A percentile compares a stretch with the other conserved stretches of the same genome.
Conservation (phyloP, 2,329 filamentous ascomycete species). For the Pseudophaeomoniella oleicola region DNA sequence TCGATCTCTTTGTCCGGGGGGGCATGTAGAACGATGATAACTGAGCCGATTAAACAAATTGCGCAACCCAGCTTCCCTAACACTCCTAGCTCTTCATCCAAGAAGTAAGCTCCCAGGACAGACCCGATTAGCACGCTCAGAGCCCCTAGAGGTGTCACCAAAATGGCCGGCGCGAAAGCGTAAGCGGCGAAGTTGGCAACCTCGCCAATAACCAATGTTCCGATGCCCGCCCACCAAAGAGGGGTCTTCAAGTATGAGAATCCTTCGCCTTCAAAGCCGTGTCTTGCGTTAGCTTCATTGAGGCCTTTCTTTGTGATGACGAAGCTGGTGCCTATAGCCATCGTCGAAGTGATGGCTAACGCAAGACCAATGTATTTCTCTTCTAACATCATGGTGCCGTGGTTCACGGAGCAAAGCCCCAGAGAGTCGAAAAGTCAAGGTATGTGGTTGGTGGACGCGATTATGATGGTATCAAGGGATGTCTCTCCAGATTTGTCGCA, state of each 20-base stretch:
- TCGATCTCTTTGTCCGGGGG: slow-evolving; percentile 84
- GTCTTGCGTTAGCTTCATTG: slow-evolving; percentile 75
- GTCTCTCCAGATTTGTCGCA: too few relatives aligned
- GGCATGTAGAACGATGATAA: slow-evolving; percentile 94
- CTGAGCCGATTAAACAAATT: slow-evolving; percentile 86
- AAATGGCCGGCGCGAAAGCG: slow-evolving; percentile 94
- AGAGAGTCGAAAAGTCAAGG: too few relatives aligned
- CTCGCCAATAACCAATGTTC: slow-evolving; percentile 89
- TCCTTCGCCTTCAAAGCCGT: slow-evolving; percentile 94
- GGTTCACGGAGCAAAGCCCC: not conserved
- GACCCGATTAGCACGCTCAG: slow-evolving; percentile 89
- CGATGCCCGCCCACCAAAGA: slow-evolving; percentile 94
- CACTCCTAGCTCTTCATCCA: slow-evolving; percentile 78
- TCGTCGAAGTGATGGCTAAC: slow-evolving; percentile 31
- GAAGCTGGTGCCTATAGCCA: slow-evolving; percentile 67
- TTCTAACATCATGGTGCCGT: slow-evolving; percentile 5
- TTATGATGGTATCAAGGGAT: too few relatives aligned
- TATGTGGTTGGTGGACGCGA: too few relatives aligned
- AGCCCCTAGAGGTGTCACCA: slow-evolving; percentile 88
- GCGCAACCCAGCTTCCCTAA: slow-evolving; percentile 90
- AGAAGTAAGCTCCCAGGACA: slow-evolving; percentile 85
- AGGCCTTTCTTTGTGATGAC: slow-evolving; percentile 98
- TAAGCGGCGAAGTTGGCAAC: slow-evolving; percentile 97
- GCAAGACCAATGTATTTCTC: slow-evolving; percentile 31
- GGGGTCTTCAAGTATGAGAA: slow-evolving; percentile 88